phyloP scores from a whole-genome alignment of 2,329 filamentous ascomycete species.

The Ceratocystis destructans region DNA sequence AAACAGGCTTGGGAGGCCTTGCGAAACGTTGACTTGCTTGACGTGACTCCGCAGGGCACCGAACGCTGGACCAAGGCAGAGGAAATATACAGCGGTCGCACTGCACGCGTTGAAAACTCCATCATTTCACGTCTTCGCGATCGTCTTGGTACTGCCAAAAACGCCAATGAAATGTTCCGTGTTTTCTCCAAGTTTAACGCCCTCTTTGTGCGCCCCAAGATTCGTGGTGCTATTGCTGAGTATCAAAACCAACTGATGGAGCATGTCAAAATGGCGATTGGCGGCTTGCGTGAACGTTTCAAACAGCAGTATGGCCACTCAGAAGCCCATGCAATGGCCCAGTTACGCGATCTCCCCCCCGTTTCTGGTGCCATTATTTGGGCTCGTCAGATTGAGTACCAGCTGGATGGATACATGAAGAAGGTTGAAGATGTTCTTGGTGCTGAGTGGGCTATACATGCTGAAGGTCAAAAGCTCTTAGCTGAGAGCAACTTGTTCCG shows the following conservation, averaged over 20 bases:
- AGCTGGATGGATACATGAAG: slow-evolving; percentile 92
- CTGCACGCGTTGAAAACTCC: slow-evolving; percentile 92
- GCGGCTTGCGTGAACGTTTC: slow-evolving; percentile 85
- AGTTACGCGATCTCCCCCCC: slow-evolving; percentile 85
- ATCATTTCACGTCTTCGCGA: slow-evolving; percentile 92
- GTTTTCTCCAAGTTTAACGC: slow-evolving; percentile 99
- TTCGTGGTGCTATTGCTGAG: slow-evolving; percentile 91
- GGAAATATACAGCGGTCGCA: slow-evolving; percentile 92
- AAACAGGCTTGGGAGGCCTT: slow-evolving; percentile 85
- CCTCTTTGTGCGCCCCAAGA: slow-evolving; percentile 96
- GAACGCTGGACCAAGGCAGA: slow-evolving; percentile 87
- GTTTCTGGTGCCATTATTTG: slow-evolving; percentile 96
- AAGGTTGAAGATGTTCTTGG: slow-evolving; percentile 98
- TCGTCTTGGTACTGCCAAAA: slow-evolving; percentile 86
- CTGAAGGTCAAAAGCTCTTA: slow-evolving; percentile 87
- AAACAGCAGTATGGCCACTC: slow-evolving; percentile 98
- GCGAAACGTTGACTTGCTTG: slow-evolving; percentile 87
- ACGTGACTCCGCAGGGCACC: slow-evolving; percentile 81
- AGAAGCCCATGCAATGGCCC: slow-evolving; percentile 95
- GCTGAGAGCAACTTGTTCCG: slow-evolving; percentile 86
- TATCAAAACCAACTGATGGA: slow-evolving; percentile 98
- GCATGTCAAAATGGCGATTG: slow-evolving; percentile 93
- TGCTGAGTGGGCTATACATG: slow-evolving; percentile 83
- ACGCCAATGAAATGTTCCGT: slow-evolving; percentile 98
- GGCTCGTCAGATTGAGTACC: slow-evolving; percentile 91